phyloP scores from a whole-genome alignment of 305 asterid species.

The Solanum hybrid region DNA sequence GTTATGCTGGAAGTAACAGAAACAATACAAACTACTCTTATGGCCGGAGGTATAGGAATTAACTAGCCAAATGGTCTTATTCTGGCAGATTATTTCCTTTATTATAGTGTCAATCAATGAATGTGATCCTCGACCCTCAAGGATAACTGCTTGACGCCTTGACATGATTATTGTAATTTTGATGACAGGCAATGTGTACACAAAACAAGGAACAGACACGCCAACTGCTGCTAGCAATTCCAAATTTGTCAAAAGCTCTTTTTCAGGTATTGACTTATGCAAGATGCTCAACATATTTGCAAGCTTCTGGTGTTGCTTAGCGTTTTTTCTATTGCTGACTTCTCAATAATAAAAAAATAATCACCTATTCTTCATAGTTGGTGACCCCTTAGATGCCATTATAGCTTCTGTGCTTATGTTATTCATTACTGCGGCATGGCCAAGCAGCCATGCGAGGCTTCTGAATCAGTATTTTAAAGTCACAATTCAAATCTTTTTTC shows the following conservation, averaged over 20 bases:
- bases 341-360: no score
- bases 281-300: background rate
- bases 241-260: conserved; percentile 73
- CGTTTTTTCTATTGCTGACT: conserved; percentile 4
- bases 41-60: background rate
- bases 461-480: no score
- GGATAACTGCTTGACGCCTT: background rate
- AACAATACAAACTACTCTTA: background rate
- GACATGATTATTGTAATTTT: conserved; percentile 1
- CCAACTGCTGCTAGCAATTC: conserved; percentile 51
- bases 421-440: no score
- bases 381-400: no score
- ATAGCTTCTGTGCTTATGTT: no score
- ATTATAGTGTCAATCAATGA: background rate
- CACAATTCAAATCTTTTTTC: no score
- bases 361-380: background rate
- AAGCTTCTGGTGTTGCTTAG: background rate
- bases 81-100: background rate
- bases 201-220: conserved; percentile 71
- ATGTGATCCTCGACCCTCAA: background rate
- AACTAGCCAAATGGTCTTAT: background rate
- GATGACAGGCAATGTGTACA: conserved; percentile 64
- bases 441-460: no score
- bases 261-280: no score
- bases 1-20: background rate